Conservation (phyloP, 73 alveolate species). For the Durusdinium trenchii region DNA sequence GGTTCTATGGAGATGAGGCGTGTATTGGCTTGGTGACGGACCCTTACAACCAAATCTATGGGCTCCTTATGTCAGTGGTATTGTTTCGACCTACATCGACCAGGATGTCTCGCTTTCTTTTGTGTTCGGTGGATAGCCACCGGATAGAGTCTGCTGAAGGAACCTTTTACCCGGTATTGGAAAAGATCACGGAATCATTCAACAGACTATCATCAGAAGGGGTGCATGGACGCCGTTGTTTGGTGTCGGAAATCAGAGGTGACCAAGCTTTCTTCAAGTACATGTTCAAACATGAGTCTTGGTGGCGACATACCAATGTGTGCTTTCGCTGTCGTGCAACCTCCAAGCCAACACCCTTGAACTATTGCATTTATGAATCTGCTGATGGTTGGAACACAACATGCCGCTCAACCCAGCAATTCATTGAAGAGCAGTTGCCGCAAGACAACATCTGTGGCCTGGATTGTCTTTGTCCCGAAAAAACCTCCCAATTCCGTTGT, state of each 20-base stretch:
- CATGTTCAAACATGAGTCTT: background rate
- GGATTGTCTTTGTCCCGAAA: too few relatives aligned
- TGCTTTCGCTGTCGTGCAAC: background rate
- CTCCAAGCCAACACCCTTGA: background rate
- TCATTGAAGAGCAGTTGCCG: background rate
- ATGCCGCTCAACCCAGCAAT: background rate
- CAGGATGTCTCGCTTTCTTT: background rate
- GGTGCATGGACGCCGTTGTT: background rate
- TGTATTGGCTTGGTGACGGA: background rate
- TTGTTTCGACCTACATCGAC: background rate
- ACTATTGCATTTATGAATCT: background rate
- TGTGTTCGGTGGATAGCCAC: conserved; percentile 1
- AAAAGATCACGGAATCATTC: background rate
- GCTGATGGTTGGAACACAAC: background rate
- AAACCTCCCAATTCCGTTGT: too few relatives aligned
- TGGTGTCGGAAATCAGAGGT: conserved; percentile 1
- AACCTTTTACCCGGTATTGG: background rate
- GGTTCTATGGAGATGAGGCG: conserved; percentile 32
- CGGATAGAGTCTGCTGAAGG: background rate
- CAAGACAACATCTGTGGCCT: background rate
- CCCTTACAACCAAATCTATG: background rate
- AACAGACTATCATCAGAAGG: background rate
- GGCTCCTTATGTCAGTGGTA: background rate
- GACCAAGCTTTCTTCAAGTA: background rate
- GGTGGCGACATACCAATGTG: background rate